A percentile compares a stretch with the other conserved stretches of the same genome.
Conservation (phyloP, 495 filamentous ascomycete genomes). For the Aspergillus sclerotioniger region DNA sequence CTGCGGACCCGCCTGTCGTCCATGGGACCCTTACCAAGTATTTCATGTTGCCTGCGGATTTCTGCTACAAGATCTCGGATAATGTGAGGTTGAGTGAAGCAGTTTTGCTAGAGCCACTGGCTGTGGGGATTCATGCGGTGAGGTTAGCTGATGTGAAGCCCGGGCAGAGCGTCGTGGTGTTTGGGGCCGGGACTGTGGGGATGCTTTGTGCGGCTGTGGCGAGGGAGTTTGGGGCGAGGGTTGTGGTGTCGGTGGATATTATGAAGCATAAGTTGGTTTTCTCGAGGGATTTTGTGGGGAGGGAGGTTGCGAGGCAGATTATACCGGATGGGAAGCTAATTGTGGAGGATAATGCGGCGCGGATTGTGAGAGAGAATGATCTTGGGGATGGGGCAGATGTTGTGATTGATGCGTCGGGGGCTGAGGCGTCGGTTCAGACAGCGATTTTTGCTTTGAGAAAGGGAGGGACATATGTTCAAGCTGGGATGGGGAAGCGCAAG, state of each 20-base stretch:
- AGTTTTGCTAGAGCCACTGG: conserved; percentile 78
- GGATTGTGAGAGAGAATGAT: conserved; percentile 17
- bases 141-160: conserved; percentile 64
- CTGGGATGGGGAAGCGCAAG: conserved; percentile 73
- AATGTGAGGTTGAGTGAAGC: conserved; percentile 74
- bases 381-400: conserved; percentile 61
- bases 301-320: not conserved
- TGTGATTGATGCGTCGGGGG: conserved; percentile 83
- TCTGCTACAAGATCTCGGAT: conserved; percentile 74
- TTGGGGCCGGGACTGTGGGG: conserved; percentile 83
- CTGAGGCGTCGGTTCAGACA: conserved; percentile 71
- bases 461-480: conserved; percentile 82
- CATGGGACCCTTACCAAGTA: conserved; percentile 74
- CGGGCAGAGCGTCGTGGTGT: conserved; percentile 73
- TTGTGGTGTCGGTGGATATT: conserved; percentile 73
- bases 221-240: conserved; percentile 68
- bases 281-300: conserved; percentile 63
- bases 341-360: too few species aligned
- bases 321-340: conserved; percentile 16
- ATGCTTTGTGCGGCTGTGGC: conserved; percentile 77
- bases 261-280: conserved; percentile 66
- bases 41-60: too few species aligned
- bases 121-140: conserved; percentile 78
- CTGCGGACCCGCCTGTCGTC: conserved; percentile 72
- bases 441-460: conserved; percentile 64